These are phyloP conservation scores for Nicotiana benthamiana DNA, from an alignment of 257 asterid genomes.

Conservation along the genomic window DNA sequence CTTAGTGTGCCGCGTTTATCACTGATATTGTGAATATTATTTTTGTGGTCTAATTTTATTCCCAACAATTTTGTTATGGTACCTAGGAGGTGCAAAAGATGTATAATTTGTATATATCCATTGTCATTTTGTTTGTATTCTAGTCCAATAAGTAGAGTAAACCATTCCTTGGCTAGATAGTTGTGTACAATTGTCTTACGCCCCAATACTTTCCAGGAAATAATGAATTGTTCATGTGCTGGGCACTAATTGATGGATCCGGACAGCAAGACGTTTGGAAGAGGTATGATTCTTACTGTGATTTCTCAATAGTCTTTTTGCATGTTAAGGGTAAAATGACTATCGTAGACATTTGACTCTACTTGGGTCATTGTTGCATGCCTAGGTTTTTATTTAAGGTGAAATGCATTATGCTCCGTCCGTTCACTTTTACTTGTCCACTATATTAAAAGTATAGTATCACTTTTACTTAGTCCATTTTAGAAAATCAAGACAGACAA, in stretches of 20 bases:
- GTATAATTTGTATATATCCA: background rate
- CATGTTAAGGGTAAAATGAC: slow-evolving; percentile 1
- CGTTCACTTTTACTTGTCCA: no score
- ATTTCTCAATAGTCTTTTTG: background rate
- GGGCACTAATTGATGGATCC: slow-evolving; percentile 80
- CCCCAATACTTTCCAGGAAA: slow-evolving; percentile 21
- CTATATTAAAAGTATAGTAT: no score
- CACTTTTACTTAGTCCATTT: no score
- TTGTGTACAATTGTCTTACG: background rate
- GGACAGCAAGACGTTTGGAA: slow-evolving; percentile 84
- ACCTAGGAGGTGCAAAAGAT: no score
- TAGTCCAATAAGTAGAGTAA: background rate
- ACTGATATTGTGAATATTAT: no score
- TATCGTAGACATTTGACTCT: background rate
- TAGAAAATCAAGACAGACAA: no score
- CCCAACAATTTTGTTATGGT: no score
- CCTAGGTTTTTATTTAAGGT: background rate
- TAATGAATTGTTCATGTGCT: slow-evolving; percentile 36
- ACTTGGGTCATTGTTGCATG: background rate
- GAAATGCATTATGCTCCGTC: background rate
- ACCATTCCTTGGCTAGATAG: background rate
- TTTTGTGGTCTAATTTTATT: no score
- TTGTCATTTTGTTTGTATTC: background rate
- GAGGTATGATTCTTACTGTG: slow-evolving; percentile 43
- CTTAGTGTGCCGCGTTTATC: no score